Conservation (phyloP, 208 protist genomes). For the Leishmania mexicana region DNA sequence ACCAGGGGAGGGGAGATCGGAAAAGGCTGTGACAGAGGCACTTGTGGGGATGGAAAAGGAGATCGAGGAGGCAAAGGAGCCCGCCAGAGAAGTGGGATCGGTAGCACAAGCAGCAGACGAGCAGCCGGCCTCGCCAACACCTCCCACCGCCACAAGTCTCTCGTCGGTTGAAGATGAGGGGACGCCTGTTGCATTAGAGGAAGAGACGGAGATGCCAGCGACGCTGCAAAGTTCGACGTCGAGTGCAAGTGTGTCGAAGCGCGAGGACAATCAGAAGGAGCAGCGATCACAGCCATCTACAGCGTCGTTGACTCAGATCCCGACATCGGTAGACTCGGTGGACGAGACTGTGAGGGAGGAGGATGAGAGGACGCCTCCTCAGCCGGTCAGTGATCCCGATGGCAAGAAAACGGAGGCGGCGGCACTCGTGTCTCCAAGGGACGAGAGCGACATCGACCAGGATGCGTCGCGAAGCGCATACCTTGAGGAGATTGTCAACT, state of each 20-base stretch:
- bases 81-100: background rate
- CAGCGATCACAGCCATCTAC: background rate
- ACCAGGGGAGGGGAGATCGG: background rate
- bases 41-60: background rate
- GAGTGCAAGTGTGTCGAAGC: background rate
- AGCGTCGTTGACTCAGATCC: background rate
- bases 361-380: background rate
- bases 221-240: background rate
- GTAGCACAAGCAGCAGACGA: background rate
- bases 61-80: background rate
- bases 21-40: background rate
- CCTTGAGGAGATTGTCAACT: background rate
- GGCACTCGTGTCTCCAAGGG: background rate
- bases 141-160: no score
- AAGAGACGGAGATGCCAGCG: background rate
- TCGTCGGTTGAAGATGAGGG: background rate
- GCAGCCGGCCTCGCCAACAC: background rate
- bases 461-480: background rate
- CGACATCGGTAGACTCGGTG: background rate
- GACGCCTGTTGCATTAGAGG: no score
- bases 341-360: background rate
- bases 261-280: background rate
- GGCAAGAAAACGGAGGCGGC: background rate
- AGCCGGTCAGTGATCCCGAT: background rate
- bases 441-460: background rate